Conservation (phyloP, 2,329 filamentous ascomycete species). For the Truncatella angustata region DNA sequence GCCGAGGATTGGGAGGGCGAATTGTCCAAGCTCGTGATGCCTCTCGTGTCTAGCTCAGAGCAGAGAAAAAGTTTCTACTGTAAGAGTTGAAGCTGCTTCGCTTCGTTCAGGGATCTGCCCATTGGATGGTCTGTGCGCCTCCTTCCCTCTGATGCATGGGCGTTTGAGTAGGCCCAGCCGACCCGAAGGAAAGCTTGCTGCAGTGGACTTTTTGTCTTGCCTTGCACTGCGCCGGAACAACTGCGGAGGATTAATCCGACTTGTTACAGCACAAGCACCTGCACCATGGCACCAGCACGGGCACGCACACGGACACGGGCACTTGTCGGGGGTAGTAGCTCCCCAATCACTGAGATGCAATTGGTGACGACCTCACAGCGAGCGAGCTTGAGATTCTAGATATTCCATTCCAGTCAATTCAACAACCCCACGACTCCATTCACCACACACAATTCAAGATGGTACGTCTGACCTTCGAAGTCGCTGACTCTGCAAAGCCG, state of each 20-base stretch:
- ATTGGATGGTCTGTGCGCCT: conserved; percentile 5
- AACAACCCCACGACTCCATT: conserved; percentile 18
- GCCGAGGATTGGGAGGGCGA: conserved; percentile 4
- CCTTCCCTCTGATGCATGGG: too few species aligned
- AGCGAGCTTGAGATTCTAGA: conserved; percentile 9
- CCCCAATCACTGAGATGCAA: conserved; percentile 4
- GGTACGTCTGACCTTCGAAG: too few species aligned
- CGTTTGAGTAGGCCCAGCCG: too few species aligned
- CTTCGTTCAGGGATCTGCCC: conserved; percentile 1
- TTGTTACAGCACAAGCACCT: not conserved
- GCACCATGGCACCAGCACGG: not conserved
- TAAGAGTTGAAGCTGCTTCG: conserved; percentile 2
- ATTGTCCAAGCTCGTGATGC: conserved; percentile 4
- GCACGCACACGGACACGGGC: not conserved
- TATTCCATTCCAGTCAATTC: not conserved
- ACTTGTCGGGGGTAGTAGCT: too few species aligned
- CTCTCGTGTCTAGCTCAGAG: conserved; percentile 3
- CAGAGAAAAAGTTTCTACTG: conserved; percentile 11
- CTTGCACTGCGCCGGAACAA: conserved; percentile 6
- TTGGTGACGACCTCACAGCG: conserved; percentile 7
- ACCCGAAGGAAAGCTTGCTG: too few species aligned
- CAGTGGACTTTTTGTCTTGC: not conserved
- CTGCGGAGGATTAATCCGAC: conserved; percentile 2
- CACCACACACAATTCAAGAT: conserved; percentile 46
- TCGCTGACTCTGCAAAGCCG: too few species aligned